phyloP scores from a whole-genome alignment of 202 grass and related monocot species.

The Musa balbisiana region DNA sequence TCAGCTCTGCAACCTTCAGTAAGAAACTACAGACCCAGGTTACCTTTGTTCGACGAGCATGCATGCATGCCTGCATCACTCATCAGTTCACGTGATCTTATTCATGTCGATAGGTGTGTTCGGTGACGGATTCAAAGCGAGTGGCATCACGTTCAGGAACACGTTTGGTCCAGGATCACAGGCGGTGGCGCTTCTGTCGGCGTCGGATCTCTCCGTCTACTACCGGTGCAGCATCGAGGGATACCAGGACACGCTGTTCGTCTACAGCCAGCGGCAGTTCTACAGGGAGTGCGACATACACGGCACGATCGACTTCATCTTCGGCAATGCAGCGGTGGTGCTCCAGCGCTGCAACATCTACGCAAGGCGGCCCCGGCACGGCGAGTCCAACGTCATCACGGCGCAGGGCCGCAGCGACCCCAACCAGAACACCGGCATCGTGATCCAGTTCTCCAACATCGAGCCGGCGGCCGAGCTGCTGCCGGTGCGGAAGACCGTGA shows the following conservation, averaged over 20 bases:
- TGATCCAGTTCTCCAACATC: constrained; percentile 33
- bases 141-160: constrained; percentile 41
- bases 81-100: background rate
- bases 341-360: constrained; percentile 47
- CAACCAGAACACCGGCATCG: constrained; percentile 45
- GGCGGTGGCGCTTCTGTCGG: constrained; percentile 43
- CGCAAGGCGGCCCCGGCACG: constrained; percentile 25
- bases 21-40: background rate
- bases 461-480: constrained; percentile 24
- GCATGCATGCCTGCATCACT: background rate
- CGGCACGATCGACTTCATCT: constrained; percentile 31
- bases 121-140: constrained; percentile 40
- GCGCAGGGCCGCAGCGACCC: constrained; percentile 40
- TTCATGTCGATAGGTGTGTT: constrained; percentile 25
- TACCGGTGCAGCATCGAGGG: constrained; percentile 42
- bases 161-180: constrained; percentile 35
- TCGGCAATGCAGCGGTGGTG: constrained; percentile 37
- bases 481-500: background rate
- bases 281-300: constrained; percentile 33
- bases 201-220: constrained; percentile 36
- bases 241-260: constrained; percentile 45
- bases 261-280: constrained; percentile 43
- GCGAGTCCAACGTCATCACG: constrained; percentile 40
- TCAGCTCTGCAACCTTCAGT: constrained; percentile 45
- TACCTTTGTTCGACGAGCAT: too few relatives aligned